These are phyloP conservation scores for Colletotrichum agaves DNA, from an alignment of 2,329 filamentous ascomycete species.

Conservation along the genomic window DNA sequence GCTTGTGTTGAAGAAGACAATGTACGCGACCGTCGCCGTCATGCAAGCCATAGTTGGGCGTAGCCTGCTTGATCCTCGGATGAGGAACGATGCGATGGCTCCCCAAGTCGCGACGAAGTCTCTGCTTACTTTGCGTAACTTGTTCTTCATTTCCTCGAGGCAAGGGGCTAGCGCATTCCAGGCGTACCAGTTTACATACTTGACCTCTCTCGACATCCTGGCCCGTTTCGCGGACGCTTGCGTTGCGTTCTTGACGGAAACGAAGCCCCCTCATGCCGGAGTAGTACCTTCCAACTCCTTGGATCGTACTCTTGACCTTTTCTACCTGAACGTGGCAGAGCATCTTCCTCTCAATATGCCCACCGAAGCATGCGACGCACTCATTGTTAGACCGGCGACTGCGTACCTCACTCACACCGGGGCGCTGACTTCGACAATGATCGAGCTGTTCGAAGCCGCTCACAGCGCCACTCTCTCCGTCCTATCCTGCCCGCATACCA, in stretches of 20 bases:
- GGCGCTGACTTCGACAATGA: conserved; percentile 56
- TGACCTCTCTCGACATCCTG: conserved; percentile 84
- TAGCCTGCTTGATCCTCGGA: conserved; percentile 60
- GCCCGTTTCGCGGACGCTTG: conserved; percentile 74
- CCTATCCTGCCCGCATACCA: conserved; percentile 82
- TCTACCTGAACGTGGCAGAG: conserved; percentile 88
- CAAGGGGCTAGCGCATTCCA: conserved; percentile 80
- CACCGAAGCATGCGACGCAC: conserved; percentile 72
- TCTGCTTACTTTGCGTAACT: conserved; percentile 77
- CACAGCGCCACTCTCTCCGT: conserved; percentile 85
- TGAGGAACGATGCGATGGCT: conserved; percentile 59
- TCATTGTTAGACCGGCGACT: conserved; percentile 79
- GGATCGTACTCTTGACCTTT: conserved; percentile 81
- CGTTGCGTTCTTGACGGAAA: conserved; percentile 73
- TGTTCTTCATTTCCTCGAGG: conserved; percentile 84
- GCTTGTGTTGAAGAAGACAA: conserved; percentile 77
- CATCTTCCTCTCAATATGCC: conserved; percentile 80
- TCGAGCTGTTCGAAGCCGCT: conserved; percentile 83
- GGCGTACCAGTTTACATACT: conserved; percentile 84
- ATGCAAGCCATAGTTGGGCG: conserved; percentile 80
- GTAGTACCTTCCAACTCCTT: conserved; percentile 69
- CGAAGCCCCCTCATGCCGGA: conserved; percentile 60
- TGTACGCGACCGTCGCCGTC: conserved; percentile 80
- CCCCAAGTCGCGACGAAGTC: conserved; percentile 76
- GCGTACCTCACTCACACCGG: conserved; percentile 72